A percentile compares a stretch with the other conserved stretches of the same genome.
These are phyloP conservation scores for Hibiscus trionum DNA, from an alignment of 345 rosid species.

Conservation along the genomic window DNA sequence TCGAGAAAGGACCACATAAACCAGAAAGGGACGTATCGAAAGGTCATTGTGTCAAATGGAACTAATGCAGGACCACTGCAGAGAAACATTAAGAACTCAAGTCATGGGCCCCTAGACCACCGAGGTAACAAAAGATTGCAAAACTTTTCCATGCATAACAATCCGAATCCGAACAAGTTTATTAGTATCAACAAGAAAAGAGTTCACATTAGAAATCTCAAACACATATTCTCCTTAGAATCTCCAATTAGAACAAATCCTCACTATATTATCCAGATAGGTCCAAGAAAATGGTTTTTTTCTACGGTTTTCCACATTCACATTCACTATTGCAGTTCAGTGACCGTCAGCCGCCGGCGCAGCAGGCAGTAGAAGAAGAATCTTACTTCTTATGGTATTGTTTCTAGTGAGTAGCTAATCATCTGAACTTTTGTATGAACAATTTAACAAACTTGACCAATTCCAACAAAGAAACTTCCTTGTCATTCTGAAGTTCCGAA, in stretches of 20 bases:
- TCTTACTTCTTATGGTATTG: neutral
- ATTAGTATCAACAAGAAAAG: neutral
- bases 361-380: neutral
- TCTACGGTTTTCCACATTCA: no score
- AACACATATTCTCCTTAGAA: neutral
- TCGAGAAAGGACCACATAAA: slow-evolving; percentile 33
- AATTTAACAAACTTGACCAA: neutral
- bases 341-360: neutral
- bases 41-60: neutral
- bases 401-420: neutral
- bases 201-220: neutral
- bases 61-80: slow-evolving; percentile 10
- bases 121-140: neutral
- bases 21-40: neutral
- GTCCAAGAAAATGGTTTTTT: neutral
- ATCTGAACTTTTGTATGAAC: neutral
- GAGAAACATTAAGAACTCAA: neutral
- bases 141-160: neutral
- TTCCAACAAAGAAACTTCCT: neutral
- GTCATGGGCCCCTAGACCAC: neutral
- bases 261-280: neutral
- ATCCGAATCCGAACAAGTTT: neutral
- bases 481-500: neutral
- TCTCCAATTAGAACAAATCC: neutral
- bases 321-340: no score